Base-by-base conservation (phyloP, 2,329 filamentous ascomycete genomes). In the Sporothrix mexicana region DNA sequence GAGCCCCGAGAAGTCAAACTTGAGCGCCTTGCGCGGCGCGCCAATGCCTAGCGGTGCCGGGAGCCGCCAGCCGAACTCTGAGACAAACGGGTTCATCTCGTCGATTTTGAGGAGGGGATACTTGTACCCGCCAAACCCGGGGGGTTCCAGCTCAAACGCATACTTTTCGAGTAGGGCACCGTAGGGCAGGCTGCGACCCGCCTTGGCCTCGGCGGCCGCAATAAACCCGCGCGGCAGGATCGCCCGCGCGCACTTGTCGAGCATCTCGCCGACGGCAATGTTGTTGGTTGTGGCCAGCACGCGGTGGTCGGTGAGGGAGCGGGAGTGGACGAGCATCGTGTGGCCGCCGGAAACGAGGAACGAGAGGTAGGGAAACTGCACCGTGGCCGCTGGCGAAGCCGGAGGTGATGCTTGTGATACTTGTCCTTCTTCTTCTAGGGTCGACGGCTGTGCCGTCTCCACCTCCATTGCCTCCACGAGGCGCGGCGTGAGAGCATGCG, bases 271-370 rank as follows among this genome's bases (percentile, higher is more conserved):
- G 73, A 98, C 84, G n/a, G 96, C 94, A 75, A 95, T 90, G 81
- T 97, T 94, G n/a, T 82, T 82, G 0, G 92, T 92, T 17, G 88
- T 85, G 20, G 92, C 94, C 36, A 98, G 82, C 73, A 97, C 88
- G 64, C 84, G 83, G 81, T 98, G 95, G 36, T 90, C 84, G 36
- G 86, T 89, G 1, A 96, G 83, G 2, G 86, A 86, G 53, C 84
- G 83, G 8, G 94, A 97, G 78, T 92, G 88, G 55, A 98, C 88
- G 23, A 99, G 89, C 80, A 97, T 89, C 0, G 95, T 95, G 83
- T 99, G 95, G 1, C 96, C 96, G 51, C 96, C 96, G 0, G 94
- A 98, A 17, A 96, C 93, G 66, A 99, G 90, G 6, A 98, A 85
- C 0, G 93, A 95, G 47, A 98, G 84, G 80, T 97, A 97, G 0